Evolutionary conservation across 2,329 filamentous ascomycete genomes (phyloP).

Genomic region (Xylariaceae sp.): DNA sequence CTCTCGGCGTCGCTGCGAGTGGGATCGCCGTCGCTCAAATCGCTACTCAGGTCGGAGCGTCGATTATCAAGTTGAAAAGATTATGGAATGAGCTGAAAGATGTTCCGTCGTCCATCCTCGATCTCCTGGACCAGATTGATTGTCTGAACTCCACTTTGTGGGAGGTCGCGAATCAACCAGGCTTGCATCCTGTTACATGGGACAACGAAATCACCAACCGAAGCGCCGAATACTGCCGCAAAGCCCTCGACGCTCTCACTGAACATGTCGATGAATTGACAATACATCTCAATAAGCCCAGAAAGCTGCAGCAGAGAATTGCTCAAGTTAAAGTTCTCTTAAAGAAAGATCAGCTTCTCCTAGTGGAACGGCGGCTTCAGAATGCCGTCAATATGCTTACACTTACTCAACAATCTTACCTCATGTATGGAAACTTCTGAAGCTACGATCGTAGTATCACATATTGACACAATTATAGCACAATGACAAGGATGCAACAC

Average conservation of each 20-base stretch:
- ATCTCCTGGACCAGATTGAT: conserved; percentile 26
- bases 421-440: conserved; percentile 14
- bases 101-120: conserved; percentile 23
- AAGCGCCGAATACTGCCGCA: conserved; percentile 20
- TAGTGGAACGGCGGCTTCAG: conserved; percentile 18
- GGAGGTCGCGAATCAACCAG: conserved; percentile 14
- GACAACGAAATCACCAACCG: conserved; percentile 10
- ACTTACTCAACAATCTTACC: conserved; percentile 21
- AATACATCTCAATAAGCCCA: conserved; percentile 9
- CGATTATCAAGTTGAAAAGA: conserved; percentile 23
- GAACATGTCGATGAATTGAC: conserved; percentile 19
- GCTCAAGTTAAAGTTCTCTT: conserved; percentile 15
- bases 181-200: conserved; percentile 12
- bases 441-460: background rate
- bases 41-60: conserved; percentile 17
- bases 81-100: conserved; percentile 26
- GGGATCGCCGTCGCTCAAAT: conserved; percentile 25
- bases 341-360: conserved; percentile 19
- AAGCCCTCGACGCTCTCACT: conserved; percentile 18
- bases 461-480: conserved; percentile 10
- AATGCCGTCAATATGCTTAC: conserved; percentile 19
- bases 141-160: conserved; percentile 23
- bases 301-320: conserved; percentile 4
- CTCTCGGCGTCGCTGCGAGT: conserved; percentile 23
- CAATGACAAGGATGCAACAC: conserved; percentile 17